Evolutionary conservation across 2,329 filamentous ascomycete genomes (phyloP), one percentile per base, ranked within the genome.

Genomic region (Trichoderma atrobrunneum): DNA sequence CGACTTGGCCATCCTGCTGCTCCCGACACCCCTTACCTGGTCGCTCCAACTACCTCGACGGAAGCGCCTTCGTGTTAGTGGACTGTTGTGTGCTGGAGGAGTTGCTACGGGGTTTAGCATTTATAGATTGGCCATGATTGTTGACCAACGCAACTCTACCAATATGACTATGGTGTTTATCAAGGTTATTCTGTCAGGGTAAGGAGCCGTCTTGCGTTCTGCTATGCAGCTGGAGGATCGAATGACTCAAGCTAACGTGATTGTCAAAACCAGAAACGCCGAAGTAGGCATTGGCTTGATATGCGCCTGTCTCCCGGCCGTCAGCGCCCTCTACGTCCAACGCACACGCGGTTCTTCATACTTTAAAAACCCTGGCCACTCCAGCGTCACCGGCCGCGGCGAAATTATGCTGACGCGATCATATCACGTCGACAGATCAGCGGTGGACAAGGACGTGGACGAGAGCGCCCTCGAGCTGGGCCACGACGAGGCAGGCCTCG

Each of bases 281-380:
- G 79, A 80, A 62, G 75, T 75, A 0, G 78, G 78, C 26, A 77
- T 80, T 24, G 79, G 78, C 3, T 74, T 80, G 18, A 79, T 80
- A 24, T 80, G 78, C 67, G 75, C 78, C 2, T 80, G 79, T 54
- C 73, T 80, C 1, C 79, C 78, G 0, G 76, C 78, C n/a, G 66
- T 76, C 21, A 79, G 76, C 39, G 74, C 75, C 2, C 71, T 79
- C 21, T 75, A 74, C 62, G 68, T 73, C 4, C 71, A 72, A 26
- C 69, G 66, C 36, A 72, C 28, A 62, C 74, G 70, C 21, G 75
- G 75, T 5, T 77, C 77, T 16, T 73, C 76, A 0, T 79, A 77
- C 48, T 75, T 74, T 5, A n/a, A 75, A 57, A 74, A 78, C 14
- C 75, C 65, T 16, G 73, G 72, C 56, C 73, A 74, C 0, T 75